Conservation (phyloP, 116 monocot genomes). For the Posidonia oceanica region DNA sequence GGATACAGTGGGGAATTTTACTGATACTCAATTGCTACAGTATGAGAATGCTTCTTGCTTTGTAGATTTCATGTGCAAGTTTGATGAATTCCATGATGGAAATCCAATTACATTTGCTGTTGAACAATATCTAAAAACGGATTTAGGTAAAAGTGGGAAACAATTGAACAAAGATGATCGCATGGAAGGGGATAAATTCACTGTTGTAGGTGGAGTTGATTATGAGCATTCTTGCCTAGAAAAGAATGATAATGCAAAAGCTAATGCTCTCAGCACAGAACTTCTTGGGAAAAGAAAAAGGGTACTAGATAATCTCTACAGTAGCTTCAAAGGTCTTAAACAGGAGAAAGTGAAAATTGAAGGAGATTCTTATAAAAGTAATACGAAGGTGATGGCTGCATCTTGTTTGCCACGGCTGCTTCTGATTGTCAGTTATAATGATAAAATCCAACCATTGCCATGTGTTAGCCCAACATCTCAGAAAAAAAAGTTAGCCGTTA, state of each 20-base stretch:
- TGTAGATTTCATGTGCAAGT: too few relatives aligned
- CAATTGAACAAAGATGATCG: constrained; percentile 9
- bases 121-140: constrained; percentile 42
- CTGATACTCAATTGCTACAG: constrained; percentile 22
- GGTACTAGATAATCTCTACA: constrained; percentile 19
- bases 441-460: constrained; percentile 37
- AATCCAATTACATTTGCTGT: constrained; percentile 24
- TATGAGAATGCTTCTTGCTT: constrained; percentile 49
- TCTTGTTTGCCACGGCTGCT: constrained; percentile 31
- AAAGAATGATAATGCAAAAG: constrained; percentile 19
- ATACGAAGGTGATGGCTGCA: constrained; percentile 17
- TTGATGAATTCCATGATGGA: constrained; percentile 26
- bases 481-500: constrained; percentile 56
- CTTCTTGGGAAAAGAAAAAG: constrained; percentile 27
- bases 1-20: constrained; percentile 18
- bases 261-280: constrained; percentile 10
- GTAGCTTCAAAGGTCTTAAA: constrained; percentile 31
- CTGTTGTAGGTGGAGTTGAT: constrained; percentile 8
- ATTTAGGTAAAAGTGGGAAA: constrained; percentile 22
- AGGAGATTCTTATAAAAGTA: constrained; percentile 3
- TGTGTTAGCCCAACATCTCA: constrained; percentile 21
- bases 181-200: constrained; percentile 13
- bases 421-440: constrained; percentile 63
- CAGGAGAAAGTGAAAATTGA: constrained; percentile 19
- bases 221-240: constrained; percentile 5